phyloP scores from a whole-genome alignment of 2,329 filamentous ascomycete species.

The Incumbomyces delicatus region DNA sequence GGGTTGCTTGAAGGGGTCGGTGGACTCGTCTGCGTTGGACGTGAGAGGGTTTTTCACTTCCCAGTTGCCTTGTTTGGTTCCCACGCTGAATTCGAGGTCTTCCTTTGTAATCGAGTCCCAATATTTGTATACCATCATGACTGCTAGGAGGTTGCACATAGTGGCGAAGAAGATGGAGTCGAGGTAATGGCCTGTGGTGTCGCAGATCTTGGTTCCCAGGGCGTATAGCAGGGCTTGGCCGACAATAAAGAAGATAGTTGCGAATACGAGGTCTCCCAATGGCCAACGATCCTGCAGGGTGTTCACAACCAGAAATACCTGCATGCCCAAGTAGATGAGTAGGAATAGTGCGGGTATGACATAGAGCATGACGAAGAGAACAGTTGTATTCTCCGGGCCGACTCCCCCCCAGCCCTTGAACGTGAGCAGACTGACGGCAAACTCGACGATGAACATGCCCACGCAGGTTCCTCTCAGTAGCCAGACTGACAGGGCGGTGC shows the following conservation, averaged over 20 bases:
- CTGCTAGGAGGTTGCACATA: slow-evolving; percentile 80
- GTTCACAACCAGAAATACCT: slow-evolving; percentile 76
- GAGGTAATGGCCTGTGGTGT: slow-evolving; percentile 76
- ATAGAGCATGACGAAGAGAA: slow-evolving; percentile 85
- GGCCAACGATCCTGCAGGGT: slow-evolving; percentile 95
- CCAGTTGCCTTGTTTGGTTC: slow-evolving; percentile 93
- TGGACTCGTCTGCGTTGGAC: slow-evolving; percentile 46
- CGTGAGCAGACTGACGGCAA: slow-evolving; percentile 78
- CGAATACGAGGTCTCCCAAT: slow-evolving; percentile 81
- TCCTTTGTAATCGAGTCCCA: slow-evolving; percentile 99
- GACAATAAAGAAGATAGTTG: slow-evolving; percentile 79
- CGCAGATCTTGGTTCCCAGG: slow-evolving; percentile 76
- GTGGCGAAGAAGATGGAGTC: slow-evolving; percentile 93
- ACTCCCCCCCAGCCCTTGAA: slow-evolving; percentile 88
- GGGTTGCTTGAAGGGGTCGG: slow-evolving; percentile 38
- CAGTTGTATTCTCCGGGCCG: slow-evolving; percentile 73
- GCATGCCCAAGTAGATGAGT: slow-evolving; percentile 75
- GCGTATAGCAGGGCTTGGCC: slow-evolving; percentile 91
- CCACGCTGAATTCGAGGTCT: slow-evolving; percentile 95
- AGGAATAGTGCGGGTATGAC: slow-evolving; percentile 81
- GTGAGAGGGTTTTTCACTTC: slow-evolving; percentile 86
- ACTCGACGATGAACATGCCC: slow-evolving; percentile 75
- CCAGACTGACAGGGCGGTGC: slow-evolving; percentile 88
- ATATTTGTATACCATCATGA: slow-evolving; percentile 99
- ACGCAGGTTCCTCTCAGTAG: slow-evolving; percentile 70